Percentiles rank a stretch among this genome's conserved stretches.
Evolutionary conservation across 148 eudicot species (phyloP).

Genomic region (Rhododendron kiyosumense): DNA sequence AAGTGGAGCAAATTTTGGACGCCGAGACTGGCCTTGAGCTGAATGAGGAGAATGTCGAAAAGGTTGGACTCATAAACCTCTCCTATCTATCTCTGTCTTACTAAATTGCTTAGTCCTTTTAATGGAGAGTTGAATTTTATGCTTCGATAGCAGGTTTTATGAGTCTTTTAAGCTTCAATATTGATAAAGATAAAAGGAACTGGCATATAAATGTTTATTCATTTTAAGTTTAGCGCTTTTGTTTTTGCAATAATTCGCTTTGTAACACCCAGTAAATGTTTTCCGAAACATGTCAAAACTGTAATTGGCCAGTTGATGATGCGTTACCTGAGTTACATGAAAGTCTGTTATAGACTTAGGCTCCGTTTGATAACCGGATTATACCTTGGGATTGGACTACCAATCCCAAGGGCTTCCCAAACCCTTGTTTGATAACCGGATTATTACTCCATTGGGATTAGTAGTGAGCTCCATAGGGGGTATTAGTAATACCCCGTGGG

Average conservation of each 20-base stretch:
- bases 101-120: not conserved
- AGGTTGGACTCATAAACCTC: slow-evolving; percentile 33
- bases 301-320: not conserved
- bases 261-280: not conserved
- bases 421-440: too few species aligned
- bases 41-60: slow-evolving; percentile 83
- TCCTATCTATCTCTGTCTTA: not conserved
- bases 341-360: not conserved
- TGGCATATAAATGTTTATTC: not conserved
- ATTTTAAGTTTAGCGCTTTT: not conserved
- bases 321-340: not conserved
- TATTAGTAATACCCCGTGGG: too few species aligned
- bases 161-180: not conserved
- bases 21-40: slow-evolving; percentile 88
- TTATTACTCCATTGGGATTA: too few species aligned
- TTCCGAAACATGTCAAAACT: not conserved
- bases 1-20: slow-evolving; percentile 78
- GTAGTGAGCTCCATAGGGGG: too few species aligned
- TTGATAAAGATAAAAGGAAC: not conserved
- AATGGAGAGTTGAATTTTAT: not conserved
- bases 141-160: not conserved
- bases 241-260: not conserved
- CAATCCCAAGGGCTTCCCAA: too few species aligned
- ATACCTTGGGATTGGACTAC: too few species aligned
- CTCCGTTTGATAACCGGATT: too few species aligned